phyloP scores from a whole-genome alignment of 495 filamentous ascomycete genomes.

The Usnea hakonensis region DNA sequence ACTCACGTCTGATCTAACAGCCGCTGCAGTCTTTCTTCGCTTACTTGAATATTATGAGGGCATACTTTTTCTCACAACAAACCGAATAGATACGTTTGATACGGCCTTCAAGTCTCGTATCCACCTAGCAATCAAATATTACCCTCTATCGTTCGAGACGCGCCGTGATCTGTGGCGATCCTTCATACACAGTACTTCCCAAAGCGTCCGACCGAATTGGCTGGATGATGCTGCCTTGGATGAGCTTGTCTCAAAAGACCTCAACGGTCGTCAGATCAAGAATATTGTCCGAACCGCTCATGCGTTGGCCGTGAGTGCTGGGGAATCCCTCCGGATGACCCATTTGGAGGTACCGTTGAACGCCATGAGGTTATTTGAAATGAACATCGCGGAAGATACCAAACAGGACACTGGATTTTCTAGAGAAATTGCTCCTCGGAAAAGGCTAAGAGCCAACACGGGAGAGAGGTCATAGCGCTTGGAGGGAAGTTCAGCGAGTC shows the following conservation, averaged over 20 bases:
- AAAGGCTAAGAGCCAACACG: no score
- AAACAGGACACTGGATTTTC: no score
- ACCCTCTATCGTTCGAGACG: no score
- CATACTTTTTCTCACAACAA: conserved; percentile 18
- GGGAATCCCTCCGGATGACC: no score
- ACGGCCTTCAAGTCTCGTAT: conserved; percentile 11
- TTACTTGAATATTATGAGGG: conserved; percentile 18
- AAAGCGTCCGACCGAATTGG: not conserved
- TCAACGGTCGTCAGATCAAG: conserved; percentile 13
- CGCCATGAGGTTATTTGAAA: no score
- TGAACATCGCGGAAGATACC: no score
- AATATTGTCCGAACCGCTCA: conserved; percentile 8
- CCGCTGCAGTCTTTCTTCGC: conserved; percentile 32
- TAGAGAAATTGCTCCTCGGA: no score
- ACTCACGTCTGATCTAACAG: no score
- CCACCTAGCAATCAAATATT: not conserved
- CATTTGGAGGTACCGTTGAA: no score
- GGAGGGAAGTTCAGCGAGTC: no score
- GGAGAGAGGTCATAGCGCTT: no score
- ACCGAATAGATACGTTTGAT: conserved; percentile 15
- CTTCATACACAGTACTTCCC: conserved; percentile 10
- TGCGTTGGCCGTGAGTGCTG: not conserved
- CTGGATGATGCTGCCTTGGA: not conserved
- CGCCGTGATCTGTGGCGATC: not conserved
- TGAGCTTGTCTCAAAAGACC: not conserved